These are phyloP conservation scores for Trichoderma sp. DNA, from an alignment of 2,329 filamentous ascomycete genomes.

Conservation along the genomic window DNA sequence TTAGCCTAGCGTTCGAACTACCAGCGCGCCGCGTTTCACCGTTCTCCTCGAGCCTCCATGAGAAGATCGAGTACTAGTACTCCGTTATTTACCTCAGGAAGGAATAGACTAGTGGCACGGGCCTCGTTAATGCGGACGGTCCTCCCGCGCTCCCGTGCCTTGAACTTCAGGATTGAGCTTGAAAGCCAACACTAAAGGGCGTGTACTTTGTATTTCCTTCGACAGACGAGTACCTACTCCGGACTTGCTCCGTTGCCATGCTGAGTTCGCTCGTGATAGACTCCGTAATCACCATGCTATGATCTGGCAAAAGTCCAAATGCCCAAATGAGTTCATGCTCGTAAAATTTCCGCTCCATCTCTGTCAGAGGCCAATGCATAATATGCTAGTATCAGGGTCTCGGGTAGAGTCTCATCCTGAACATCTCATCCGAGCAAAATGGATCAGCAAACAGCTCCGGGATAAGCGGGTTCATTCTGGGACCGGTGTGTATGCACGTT, in stretches of 20 bases:
- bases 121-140: constrained; percentile 24
- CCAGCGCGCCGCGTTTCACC: background rate
- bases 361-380: background rate
- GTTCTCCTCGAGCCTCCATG: background rate
- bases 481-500: background rate
- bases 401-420: constrained; percentile 22
- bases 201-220: background rate
- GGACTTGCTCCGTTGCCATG: background rate
- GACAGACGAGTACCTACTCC: background rate
- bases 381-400: constrained; percentile 26
- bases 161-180: constrained; percentile 6
- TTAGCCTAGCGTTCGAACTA: constrained; percentile 2
- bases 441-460: constrained; percentile 1
- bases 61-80: background rate
- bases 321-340: background rate
- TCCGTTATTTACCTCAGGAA: constrained; percentile 6
- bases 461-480: background rate
- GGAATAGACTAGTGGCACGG: constrained; percentile 7
- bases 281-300: background rate
- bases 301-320: background rate
- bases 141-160: constrained; percentile 27
- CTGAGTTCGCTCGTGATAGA: background rate
- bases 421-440: background rate
- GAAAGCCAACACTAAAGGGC: background rate
- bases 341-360: background rate